These are phyloP conservation scores for Trametes sanguinea DNA, from an alignment of 768 basidiomycete species.

Conservation along the genomic window DNA sequence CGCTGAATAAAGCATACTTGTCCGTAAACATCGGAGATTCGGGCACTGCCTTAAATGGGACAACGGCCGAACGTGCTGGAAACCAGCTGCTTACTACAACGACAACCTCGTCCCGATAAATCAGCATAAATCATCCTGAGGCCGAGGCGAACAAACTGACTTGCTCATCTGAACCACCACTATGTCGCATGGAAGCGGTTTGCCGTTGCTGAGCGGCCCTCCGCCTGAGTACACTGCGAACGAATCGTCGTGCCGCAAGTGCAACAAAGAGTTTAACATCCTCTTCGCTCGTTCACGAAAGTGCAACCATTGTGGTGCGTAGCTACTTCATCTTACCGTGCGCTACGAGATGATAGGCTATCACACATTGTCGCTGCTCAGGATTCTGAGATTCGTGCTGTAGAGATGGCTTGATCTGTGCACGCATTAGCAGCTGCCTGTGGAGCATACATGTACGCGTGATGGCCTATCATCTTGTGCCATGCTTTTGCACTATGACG, in stretches of 20 bases:
- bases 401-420: no score
- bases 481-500: background rate
- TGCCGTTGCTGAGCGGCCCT: slow-evolving; percentile 73
- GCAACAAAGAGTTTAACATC: slow-evolving; percentile 71
- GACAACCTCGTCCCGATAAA: background rate
- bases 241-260: slow-evolving; percentile 60
- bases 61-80: slow-evolving; percentile 15
- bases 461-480: no score
- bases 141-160: background rate
- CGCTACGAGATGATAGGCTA: no score
- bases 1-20: background rate
- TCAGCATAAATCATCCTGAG: background rate
- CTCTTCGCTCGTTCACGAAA: slow-evolving; percentile 62
- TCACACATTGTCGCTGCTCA: no score
- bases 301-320: slow-evolving; percentile 78
- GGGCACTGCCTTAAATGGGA: background rate
- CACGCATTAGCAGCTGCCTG: no score
- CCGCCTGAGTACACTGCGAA: slow-evolving; percentile 44
- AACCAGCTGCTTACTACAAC: slow-evolving; percentile 15
- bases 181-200: slow-evolving; percentile 40
- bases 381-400: no score
- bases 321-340: background rate
- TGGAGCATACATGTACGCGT: no score
- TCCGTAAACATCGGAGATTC: slow-evolving; percentile 7
- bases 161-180: background rate